A percentile compares a stretch with the other conserved stretches of the same genome.
Evolutionary conservation across 75 land plant genomes (phyloP).

Genomic region (Sequoia sempervirens): DNA sequence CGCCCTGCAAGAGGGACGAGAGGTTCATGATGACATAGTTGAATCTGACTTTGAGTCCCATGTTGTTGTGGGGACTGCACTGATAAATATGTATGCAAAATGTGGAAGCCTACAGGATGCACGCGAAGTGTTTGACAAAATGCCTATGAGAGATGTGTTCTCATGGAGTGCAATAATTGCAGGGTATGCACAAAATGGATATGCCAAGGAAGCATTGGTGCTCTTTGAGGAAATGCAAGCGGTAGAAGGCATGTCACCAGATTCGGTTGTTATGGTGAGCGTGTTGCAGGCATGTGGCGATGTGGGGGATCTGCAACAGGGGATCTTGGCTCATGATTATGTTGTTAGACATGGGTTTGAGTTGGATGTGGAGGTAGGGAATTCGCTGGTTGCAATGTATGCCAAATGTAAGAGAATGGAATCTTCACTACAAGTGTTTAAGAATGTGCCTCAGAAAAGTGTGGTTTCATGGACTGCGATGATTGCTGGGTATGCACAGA

Average conservation of each 20-base stretch:
- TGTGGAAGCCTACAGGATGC: conserved; percentile 29
- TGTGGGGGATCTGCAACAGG: conserved; percentile 32
- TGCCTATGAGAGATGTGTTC: conserved; percentile 38
- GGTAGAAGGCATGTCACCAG: conserved; percentile 14
- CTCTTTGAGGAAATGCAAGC: conserved; percentile 30
- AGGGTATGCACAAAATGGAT: conserved; percentile 44
- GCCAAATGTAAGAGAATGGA: conserved; percentile 50
- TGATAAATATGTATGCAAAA: conserved; percentile 37
- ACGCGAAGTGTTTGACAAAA: conserved; percentile 38
- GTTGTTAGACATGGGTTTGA: conserved; percentile 31
- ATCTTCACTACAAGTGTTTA: conserved; percentile 37
- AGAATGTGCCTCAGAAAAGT: conserved; percentile 28
- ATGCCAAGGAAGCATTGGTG: conserved; percentile 28
- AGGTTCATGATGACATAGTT: conserved; percentile 9
- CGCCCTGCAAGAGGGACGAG: conserved; percentile 8
- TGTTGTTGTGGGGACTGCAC: conserved; percentile 10
- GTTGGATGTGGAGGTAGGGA: conserved; percentile 29
- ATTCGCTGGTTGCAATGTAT: conserved; percentile 62
- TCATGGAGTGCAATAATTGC: conserved; percentile 53
- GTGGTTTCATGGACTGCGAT: conserved; percentile 63
- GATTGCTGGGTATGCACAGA: conserved; percentile 50
- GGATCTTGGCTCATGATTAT: conserved; percentile 32
- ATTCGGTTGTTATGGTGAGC: conserved; percentile 37
- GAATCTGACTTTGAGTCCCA: conserved; percentile 3
- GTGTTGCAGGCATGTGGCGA: conserved; percentile 41